A percentile compares a stretch with the other conserved stretches of the same genome.
phyloP scores from a whole-genome alignment of 805 yeast genomes.

The Saccharomycopsis sp. region DNA sequence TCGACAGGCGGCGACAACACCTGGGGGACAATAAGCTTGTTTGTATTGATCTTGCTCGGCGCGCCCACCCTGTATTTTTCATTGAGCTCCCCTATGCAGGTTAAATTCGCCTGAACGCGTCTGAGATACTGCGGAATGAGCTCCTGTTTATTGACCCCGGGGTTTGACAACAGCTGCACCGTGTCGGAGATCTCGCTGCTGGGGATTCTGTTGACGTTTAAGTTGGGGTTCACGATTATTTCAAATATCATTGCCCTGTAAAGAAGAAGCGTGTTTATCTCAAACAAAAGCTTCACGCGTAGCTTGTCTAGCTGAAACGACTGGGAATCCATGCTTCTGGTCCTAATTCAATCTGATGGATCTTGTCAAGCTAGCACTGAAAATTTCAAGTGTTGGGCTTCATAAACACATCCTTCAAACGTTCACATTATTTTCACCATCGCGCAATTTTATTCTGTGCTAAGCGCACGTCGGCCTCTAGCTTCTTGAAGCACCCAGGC shows the following conservation, averaged over 20 bases:
- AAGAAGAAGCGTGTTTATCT: constrained; percentile 16
- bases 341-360: no score
- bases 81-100: constrained; percentile 19
- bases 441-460: no score
- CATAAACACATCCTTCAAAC: no score
- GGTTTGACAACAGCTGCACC: constrained; percentile 8
- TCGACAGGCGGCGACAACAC: constrained; percentile 19
- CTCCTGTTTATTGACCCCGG: constrained; percentile 8
- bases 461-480: no score
- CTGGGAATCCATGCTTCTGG: no score
- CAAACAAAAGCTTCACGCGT: constrained; percentile 17
- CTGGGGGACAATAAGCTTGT: constrained; percentile 13
- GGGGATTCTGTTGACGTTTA: constrained; percentile 15
- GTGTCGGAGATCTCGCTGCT: constrained; percentile 4
- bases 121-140: constrained; percentile 14
- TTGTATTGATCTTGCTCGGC: neutral
- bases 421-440: no score
- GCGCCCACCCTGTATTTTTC: constrained; percentile 11
- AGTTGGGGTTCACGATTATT: constrained; percentile 11
- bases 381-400: no score
- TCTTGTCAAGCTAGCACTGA: no score
- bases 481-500: no score
- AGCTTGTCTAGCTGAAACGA: no score
- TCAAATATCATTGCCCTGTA: constrained; percentile 15
- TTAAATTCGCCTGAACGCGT: constrained; percentile 18